Conservation (phyloP, 164 flowering plant species). For the Magnolia changhungtana region DNA sequence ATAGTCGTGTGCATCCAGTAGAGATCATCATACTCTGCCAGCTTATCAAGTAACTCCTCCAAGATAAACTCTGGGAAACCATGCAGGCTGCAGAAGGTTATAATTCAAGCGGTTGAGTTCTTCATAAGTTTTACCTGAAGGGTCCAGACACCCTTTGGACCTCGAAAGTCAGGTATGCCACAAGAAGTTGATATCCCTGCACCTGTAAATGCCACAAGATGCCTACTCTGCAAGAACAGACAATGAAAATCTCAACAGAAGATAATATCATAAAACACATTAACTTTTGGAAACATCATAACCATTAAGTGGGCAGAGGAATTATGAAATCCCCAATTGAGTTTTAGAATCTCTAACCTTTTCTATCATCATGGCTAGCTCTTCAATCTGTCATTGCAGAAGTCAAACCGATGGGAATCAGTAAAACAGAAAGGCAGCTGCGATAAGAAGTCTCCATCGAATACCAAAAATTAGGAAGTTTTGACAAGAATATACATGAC, state of each 20-base stretch:
- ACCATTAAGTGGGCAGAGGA: neutral
- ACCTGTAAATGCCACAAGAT: slow-evolving; percentile 95
- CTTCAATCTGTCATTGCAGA: slow-evolving; percentile 53
- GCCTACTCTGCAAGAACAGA: slow-evolving; percentile 75
- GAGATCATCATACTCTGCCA: no score
- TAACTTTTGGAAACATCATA: neutral
- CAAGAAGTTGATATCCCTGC: slow-evolving; percentile 99
- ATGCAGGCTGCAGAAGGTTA: neutral
- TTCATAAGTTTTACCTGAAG: slow-evolving; percentile 55
- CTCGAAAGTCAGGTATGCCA: slow-evolving; percentile 99
- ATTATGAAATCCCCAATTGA: neutral
- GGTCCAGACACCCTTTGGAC: slow-evolving; percentile 98
- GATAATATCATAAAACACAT: neutral
- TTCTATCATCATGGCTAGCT: slow-evolving; percentile 54
- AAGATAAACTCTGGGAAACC: neutral
- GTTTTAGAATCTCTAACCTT: slow-evolving; percentile 40
- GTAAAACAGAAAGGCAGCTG: neutral
- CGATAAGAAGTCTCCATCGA: neutral
- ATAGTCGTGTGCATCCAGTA: no score
- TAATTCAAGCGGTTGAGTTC: neutral
- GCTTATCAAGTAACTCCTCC: no score
- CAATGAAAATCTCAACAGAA: neutral
- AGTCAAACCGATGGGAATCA: neutral
- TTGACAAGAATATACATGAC: neutral
- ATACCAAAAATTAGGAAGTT: neutral